These are phyloP conservation scores for Pseudevernia furfuracea DNA, from an alignment of 495 filamentous ascomycete species.

Conservation along the genomic window DNA sequence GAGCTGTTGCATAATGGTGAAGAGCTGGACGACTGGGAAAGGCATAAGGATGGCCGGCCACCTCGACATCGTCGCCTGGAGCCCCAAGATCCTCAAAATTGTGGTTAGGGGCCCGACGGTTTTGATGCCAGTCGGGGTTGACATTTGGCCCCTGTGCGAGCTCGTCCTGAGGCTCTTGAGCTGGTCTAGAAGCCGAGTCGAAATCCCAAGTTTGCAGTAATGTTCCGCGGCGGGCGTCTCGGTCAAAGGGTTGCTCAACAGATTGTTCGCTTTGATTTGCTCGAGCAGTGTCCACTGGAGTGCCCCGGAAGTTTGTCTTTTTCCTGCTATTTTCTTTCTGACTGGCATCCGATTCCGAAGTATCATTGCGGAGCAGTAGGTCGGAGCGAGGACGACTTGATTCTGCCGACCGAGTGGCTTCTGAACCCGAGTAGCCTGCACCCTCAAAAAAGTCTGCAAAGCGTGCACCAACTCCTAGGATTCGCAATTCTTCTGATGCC, in stretches of 20 bases:
- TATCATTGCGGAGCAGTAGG: constrained; percentile 43
- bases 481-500: constrained; percentile 39
- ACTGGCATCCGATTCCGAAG: constrained; percentile 40
- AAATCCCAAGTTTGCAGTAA: background rate
- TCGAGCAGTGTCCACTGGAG: constrained; percentile 37
- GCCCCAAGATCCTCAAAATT: constrained; percentile 32
- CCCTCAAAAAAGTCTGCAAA: constrained; percentile 41
- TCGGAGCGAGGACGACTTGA: constrained; percentile 35
- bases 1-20: constrained; percentile 5
- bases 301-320: constrained; percentile 38
- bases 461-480: constrained; percentile 41
- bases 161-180: constrained; percentile 1
- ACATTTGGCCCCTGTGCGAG: background rate
- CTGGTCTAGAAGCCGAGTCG: background rate
- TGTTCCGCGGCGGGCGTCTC: constrained; percentile 5
- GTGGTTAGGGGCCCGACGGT: constrained; percentile 27
- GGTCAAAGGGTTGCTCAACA: background rate
- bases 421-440: constrained; percentile 27
- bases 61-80: constrained; percentile 13
- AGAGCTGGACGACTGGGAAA: constrained; percentile 8
- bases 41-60: background rate
- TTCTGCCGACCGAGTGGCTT: constrained; percentile 15
- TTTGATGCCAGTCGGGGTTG: background rate
- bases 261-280: background rate
- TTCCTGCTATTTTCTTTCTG: constrained; percentile 18